A percentile compares a stretch with the other conserved stretches of the same genome.
Evolutionary conservation across 148 eudicot genomes (phyloP).

Genomic region (Polygonum aviculare): DNA sequence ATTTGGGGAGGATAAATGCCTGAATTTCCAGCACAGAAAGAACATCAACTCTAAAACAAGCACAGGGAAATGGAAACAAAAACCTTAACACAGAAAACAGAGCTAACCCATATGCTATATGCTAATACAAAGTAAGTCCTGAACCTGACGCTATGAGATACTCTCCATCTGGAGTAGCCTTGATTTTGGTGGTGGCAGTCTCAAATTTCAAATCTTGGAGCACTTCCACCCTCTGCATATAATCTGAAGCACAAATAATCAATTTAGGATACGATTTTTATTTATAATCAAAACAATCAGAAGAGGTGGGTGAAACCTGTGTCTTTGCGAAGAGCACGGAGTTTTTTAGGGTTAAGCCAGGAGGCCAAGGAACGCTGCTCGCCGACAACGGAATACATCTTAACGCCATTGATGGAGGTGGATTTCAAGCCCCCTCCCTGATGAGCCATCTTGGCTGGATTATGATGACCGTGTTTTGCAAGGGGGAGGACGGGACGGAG

Average conservation of each 20-base stretch:
- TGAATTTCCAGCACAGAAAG: constrained; percentile 16
- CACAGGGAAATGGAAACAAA: neutral
- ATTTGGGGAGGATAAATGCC: constrained; percentile 96
- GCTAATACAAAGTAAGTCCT: neutral
- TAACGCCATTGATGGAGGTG: constrained; percentile 78
- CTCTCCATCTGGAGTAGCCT: constrained; percentile 92
- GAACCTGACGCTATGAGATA: constrained; percentile 91
- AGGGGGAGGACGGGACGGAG: neutral
- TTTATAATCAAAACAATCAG: neutral
- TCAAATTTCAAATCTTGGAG: constrained; percentile 85
- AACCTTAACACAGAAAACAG: neutral
- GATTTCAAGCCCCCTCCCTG: constrained; percentile 69
- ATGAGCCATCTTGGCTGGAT: constrained; percentile 31
- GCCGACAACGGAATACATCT: constrained; percentile 50
- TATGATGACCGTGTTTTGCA: too few species aligned
- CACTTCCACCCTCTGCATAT: constrained; percentile 67
- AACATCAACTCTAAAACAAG: neutral
- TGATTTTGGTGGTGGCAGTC: constrained; percentile 78
- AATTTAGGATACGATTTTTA: too few species aligned
- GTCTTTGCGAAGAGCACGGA: constrained; percentile 66
- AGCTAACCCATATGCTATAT: neutral
- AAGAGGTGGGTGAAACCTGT: constrained; percentile 26
- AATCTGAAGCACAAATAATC: constrained; percentile 34
- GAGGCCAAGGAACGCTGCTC: constrained; percentile 59
- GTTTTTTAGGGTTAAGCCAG: constrained; percentile 75